Evolutionary conservation across 805 yeast species (phyloP), one percentile per base, ranked within the genome.

Genomic region (Candida krabiensis): DNA sequence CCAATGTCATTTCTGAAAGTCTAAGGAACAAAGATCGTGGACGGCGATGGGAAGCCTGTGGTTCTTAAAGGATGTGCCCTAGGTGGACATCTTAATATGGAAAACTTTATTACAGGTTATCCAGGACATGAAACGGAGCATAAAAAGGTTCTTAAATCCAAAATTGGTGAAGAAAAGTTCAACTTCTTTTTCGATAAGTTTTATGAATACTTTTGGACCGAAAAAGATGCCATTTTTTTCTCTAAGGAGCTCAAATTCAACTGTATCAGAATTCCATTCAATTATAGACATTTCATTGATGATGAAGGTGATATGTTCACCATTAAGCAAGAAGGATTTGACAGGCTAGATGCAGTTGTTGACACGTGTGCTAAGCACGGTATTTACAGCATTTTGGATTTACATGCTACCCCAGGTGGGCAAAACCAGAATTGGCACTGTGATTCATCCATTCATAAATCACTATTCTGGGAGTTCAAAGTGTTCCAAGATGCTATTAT

Each of bases 381-480:
- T 3, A 69, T 74, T 35, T 74, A 73, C 49, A 66, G 73, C 30
- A 63, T 73, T 37, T 60, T 73, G 33, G 79, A 73, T 44, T 60
- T 74, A 19, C 79, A 74, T 44, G 61, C 77, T 11, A 62, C 55
- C 16, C 79, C 79, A 12, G 79, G 79, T 35, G 78, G 79, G 19
- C 78, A 73, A 53, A 72, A 70, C 51, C 79, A 72, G 56, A 78
- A 69, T 49, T 74, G 79, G 79, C 79, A 73, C 48, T 52, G 64
- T 16, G 79, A 74, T 52, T 64, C 72, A 1, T 69, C 66, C 3
- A 59, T 70, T 46, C 75, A 71, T 55, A 67, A 68, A 53, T 61
- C 77, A 2, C 36, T 71, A 17, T 73, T 73, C 52, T 73, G 77
- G 77, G 71, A 69, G 18, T 73, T 70, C 58, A 68, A 65, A 47